Evolutionary conservation across 129 eudicot species (phyloP), one percentile per base, ranked within the genome.

Genomic region (Calendula officinalis): DNA sequence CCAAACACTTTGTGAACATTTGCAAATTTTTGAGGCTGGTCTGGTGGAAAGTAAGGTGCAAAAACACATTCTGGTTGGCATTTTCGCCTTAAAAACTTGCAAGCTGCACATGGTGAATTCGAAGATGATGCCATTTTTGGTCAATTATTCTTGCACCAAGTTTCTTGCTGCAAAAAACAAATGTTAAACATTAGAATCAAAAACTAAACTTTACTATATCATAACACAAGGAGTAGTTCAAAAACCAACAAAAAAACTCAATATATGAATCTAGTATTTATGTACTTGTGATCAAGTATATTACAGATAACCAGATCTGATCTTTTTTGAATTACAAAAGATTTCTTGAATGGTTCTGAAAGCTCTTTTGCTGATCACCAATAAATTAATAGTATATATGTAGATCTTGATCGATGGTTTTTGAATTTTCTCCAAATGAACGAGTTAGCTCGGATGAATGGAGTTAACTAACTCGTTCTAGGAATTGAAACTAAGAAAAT

Each of bases 61-160:
- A 89, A 89, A 1, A 89, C 96, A 69, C 96, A 89, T 75, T 89
- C 96, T 34, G 96, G 94, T 68, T 84, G 96, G 77, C 96, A 89
- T 51, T 89, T 89, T 33, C 96, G 79, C 27, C 96, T 83, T 37
- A 89, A 78, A 55, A 89, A 89, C 80, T 89, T 89, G 74, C 96
- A 89, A 36, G 96, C 96, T 58, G 96, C 96, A 67, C 96, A 89
- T 39, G 96, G 96, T 7, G 96, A 85, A 66, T 65, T 82, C 45
- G 94, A 82, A 51, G 94, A 77, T 8, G 94, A 85, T 11, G 96
- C 84, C 96, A 84, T 84, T 43, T 15, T 30, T n/a, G n/a, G n/a
- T n/a, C n/a, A n/a, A n/a, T n/a, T n/a, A n/a, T n/a, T n/a, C n/a
- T 63, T 64, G 50, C 43, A 46, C 34, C 56, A 3, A 49, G 41